Conservation (phyloP, 2,329 filamentous ascomycete species). For the Fusarium cicatricum region DNA sequence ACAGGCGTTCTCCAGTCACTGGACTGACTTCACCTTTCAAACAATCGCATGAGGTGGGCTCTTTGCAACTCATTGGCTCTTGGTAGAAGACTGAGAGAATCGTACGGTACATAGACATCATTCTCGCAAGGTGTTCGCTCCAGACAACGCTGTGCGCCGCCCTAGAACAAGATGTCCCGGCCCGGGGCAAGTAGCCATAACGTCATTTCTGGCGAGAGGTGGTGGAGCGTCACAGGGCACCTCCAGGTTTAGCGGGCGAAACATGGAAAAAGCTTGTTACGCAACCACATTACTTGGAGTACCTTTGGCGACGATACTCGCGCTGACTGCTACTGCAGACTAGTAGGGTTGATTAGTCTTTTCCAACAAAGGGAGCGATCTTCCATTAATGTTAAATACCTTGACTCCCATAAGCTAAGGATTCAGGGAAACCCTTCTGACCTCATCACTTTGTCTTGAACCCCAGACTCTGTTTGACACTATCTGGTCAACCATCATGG, state of each 20-base stretch:
- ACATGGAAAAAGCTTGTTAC: slow-evolving; percentile 29
- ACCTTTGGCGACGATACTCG: background rate
- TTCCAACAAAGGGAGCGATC: slow-evolving; percentile 20
- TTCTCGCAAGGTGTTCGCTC: too few species aligned
- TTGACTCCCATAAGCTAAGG: background rate
- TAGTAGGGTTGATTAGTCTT: slow-evolving; percentile 25
- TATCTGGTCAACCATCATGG: slow-evolving; percentile 21
- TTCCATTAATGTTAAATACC: slow-evolving; percentile 21
- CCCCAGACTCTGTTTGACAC: background rate
- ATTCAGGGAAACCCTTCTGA: background rate
- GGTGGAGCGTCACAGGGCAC: slow-evolving; percentile 30
- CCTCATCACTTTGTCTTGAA: background rate
- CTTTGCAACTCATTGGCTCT: too few species aligned
- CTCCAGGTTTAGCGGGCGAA: background rate
- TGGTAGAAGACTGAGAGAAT: too few species aligned
- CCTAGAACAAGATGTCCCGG: slow-evolving; percentile 31
- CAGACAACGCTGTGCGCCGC: background rate
- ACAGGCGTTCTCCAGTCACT: too few species aligned
- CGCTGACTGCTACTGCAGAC: slow-evolving; percentile 7
- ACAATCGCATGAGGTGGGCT: too few species aligned
- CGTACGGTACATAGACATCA: background rate
- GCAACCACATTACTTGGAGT: slow-evolving; percentile 21
- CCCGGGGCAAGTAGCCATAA: slow-evolving; percentile 29
- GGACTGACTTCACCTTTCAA: too few species aligned
- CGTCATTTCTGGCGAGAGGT: slow-evolving; percentile 23